These are phyloP conservation scores for Lanmaoa pseudosensibilis DNA, from an alignment of 768 basidiomycete genomes.

Conservation along the genomic window DNA sequence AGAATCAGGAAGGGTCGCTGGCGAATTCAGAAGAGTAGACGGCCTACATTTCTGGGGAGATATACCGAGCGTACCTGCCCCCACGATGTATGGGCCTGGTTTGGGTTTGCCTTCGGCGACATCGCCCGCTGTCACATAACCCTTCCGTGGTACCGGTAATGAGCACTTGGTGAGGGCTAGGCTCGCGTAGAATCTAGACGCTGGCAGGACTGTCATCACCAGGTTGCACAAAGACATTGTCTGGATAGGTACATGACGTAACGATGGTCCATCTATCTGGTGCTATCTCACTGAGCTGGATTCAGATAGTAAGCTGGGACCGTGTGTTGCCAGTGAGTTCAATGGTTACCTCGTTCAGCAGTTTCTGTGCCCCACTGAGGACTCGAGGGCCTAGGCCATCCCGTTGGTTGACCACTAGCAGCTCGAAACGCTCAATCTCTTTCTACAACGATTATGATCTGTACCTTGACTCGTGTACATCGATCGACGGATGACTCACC, in stretches of 20 bases:
- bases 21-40: not conserved
- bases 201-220: conserved; percentile 36
- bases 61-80: conserved; percentile 56
- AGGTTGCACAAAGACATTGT: not conserved
- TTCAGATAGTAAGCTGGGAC: not conserved
- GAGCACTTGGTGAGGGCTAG: conserved; percentile 64
- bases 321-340: not conserved
- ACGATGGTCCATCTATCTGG: conserved; percentile 72
- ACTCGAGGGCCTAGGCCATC: conserved; percentile 49
- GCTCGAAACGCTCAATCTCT: conserved; percentile 77
- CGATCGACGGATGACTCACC: conserved; percentile 38
- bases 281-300: conserved; percentile 27
- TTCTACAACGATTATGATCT: conserved; percentile 36
- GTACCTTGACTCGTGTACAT: not conserved
- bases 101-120: conserved; percentile 78
- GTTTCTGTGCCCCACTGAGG: conserved; percentile 61
- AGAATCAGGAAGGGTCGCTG: not conserved
- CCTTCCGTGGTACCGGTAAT: conserved; percentile 56
- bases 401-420: conserved; percentile 58
- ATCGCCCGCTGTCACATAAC: conserved; percentile 69
- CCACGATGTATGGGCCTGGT: conserved; percentile 83
- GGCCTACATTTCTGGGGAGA: conserved; percentile 57
- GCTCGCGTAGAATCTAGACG: conserved; percentile 70
- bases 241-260: conserved; percentile 55
- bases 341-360: conserved; percentile 53